Base-by-base conservation (phyloP, 495 filamentous ascomycete genomes). In the Stereocaulon alpinum region DNA sequence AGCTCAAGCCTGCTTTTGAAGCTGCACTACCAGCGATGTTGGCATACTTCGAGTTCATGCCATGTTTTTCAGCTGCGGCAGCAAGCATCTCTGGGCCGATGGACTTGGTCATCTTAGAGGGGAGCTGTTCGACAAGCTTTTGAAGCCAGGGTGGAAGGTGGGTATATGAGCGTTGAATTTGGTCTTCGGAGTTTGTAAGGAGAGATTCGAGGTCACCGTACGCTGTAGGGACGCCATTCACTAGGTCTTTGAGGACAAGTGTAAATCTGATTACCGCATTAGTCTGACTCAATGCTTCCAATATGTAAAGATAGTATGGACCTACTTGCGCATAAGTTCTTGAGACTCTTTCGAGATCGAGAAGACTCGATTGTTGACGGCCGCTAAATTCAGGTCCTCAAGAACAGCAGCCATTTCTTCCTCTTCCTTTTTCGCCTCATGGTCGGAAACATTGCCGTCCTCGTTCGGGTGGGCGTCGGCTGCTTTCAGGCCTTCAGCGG, bases 151-250 rank as follows among this genome's bases (percentile, higher is more conserved):
- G 70, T 0, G 92, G 92, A n/a, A 96, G 80, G 54, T 82, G 75
- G 11, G 85, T 81, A 73, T 86, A 97, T 41, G 85, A 85, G 59
- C 87, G 80, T 62, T 85, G 80, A 1, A 97, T 74, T 57, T 86
- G 81, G 44, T 80, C 80, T 65, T 93, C 88, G 22, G 83, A 85
- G 67, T 88, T 86, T 15, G 87, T 88, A 37, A 98, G 76, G 17
- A 98, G 83, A 64, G 78, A 73, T 30, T 88, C 82, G 12, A 98
- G 83, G 71, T 98, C 93, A 66, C 86, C 80, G 68, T 94, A 96
- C 15, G 93, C 93, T 0, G 91, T 94, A 27, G 92, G 92, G 7
- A 87, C 92, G 55, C 92, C 92, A 69, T 89, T 91, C 58, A 88
- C 78, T n/a, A 95, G 74, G 70, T 96, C 92, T 66, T 89, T 91